phyloP scores from a whole-genome alignment of 2,329 filamentous ascomycete species.

The Exutisphaerella laricina region DNA sequence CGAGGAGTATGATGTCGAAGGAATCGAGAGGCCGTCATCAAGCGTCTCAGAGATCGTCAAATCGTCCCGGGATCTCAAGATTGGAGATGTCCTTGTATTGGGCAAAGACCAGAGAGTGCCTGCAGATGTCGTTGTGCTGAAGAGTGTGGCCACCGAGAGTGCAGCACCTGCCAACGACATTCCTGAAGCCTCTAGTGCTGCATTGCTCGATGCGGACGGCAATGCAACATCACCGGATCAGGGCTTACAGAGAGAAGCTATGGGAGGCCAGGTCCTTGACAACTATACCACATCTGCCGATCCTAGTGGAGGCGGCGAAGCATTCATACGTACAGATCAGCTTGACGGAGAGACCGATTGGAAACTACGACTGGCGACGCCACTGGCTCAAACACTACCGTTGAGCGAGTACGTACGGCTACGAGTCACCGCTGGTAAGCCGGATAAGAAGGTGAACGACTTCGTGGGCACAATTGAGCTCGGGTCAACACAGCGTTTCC shows the following conservation, averaged over 20 bases:
- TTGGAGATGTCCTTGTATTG: conserved; percentile 92
- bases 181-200: conserved; percentile 33
- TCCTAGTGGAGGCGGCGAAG: conserved; percentile 63
- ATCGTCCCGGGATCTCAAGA: conserved; percentile 81
- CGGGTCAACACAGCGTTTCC: conserved; percentile 48
- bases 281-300: conserved; percentile 33
- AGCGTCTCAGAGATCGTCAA: conserved; percentile 59
- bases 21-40: conserved; percentile 32
- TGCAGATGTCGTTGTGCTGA: conserved; percentile 87
- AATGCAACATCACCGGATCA: conserved; percentile 13
- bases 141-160: conserved; percentile 67
- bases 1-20: conserved; percentile 55
- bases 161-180: conserved; percentile 34
- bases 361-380: conserved; percentile 87
- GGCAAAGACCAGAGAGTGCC: conserved; percentile 89
- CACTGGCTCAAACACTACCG: conserved; percentile 73
- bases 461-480: conserved; percentile 87
- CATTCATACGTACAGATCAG: conserved; percentile 96
- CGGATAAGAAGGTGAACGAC: conserved; percentile 89
- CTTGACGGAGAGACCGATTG: conserved; percentile 97
- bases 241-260: conserved; percentile 26
- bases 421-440: conserved; percentile 75
- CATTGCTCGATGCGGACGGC: conserved; percentile 25
- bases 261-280: conserved; percentile 17
- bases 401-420: conserved; percentile 63